Base-by-base conservation (phyloP, 2,329 filamentous ascomycete genomes). In the Pseudogymnoascus sp. region DNA sequence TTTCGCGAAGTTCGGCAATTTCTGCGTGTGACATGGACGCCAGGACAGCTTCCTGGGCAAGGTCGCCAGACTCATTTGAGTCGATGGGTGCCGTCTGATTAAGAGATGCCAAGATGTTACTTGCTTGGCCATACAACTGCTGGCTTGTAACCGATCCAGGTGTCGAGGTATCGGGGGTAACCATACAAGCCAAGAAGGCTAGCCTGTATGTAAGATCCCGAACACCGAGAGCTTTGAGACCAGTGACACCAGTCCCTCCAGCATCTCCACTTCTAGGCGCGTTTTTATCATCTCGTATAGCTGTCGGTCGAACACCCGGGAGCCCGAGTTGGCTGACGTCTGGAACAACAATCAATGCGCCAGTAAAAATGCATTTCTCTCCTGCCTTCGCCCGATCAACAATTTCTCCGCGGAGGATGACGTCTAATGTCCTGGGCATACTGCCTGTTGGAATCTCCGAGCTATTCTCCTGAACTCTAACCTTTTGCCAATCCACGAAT, bases 401-500 rank as follows among this genome's bases (percentile, higher is more conserved):
- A 78, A 99, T 97, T 73, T 99, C 94, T 70, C 94, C 94, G 63
- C 94, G 87, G 35, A 99, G 76, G 67, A 99, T 97, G 41, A 99
- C 89, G 70, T 99, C 94, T 84, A 99, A 94, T 2, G 94, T 99
- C 63, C 94, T 84, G 22, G 94, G 94, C 94, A 99, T 99, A 76
- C 92, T 97, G 60, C 94, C 94, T 0, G 94, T 99, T 0, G 94
- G 94, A 37, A 99, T 99, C 73, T 99, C 94, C 3, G 93, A 93
- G 67, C 91, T 96, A 77, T 97, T 99, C 75, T 99, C 94, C 75
- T 99, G 94, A 64, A 97, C 91, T 65, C 95, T 89, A 22, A 97
- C 91, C 74, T 97, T 97, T 73, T 99, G 94, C 94, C 94, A 99
- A 76, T 99, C 94, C 64, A 99, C 89, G 72, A 99, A 99, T 0